Evolutionary conservation across 352 stramenopile species (phyloP).

Genomic region (Phytopythium aichiense): DNA sequence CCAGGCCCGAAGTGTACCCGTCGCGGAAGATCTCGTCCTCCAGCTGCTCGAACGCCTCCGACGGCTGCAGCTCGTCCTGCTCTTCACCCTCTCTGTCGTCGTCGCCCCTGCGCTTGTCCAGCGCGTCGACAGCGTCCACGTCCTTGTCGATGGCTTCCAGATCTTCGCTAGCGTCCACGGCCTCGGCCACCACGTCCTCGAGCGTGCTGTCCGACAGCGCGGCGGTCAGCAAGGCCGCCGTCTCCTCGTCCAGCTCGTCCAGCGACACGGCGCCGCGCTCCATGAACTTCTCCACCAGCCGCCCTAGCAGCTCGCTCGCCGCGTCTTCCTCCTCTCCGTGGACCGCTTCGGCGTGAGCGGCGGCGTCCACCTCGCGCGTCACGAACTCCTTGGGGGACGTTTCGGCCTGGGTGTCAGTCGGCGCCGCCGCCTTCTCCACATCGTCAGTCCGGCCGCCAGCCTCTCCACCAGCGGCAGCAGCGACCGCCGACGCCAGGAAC

Average conservation of each 20-base stretch:
- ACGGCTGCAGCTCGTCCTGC: constrained; percentile 25
- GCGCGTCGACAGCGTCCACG: not conserved
- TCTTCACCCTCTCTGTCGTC: not conserved
- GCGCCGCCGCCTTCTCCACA: not conserved
- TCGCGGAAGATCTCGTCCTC: constrained; percentile 46
- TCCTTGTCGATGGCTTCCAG: constrained; percentile 16
- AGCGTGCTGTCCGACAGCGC: not conserved
- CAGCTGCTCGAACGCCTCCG: constrained; percentile 42
- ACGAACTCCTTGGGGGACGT: not conserved
- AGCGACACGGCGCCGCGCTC: constrained; percentile 4
- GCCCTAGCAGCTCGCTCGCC: not conserved
- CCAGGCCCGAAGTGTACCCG: constrained; percentile 33
- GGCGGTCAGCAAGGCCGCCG: constrained; percentile 1
- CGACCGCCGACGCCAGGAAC: not conserved
- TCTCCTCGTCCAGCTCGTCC: constrained; percentile 4
- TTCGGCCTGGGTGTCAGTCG: not conserved
- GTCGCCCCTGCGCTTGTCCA: not conserved
- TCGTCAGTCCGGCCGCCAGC: not conserved
- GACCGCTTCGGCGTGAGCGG: not conserved
- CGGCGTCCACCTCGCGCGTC: not conserved
- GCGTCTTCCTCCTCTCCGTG: not conserved
- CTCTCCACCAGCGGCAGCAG: not conserved
- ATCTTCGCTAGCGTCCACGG: not conserved
- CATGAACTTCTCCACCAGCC: not conserved
- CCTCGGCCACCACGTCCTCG: constrained; percentile 1